Conservation (phyloP, 148 eudicot species). For the Vaccinium darrowii region DNA sequence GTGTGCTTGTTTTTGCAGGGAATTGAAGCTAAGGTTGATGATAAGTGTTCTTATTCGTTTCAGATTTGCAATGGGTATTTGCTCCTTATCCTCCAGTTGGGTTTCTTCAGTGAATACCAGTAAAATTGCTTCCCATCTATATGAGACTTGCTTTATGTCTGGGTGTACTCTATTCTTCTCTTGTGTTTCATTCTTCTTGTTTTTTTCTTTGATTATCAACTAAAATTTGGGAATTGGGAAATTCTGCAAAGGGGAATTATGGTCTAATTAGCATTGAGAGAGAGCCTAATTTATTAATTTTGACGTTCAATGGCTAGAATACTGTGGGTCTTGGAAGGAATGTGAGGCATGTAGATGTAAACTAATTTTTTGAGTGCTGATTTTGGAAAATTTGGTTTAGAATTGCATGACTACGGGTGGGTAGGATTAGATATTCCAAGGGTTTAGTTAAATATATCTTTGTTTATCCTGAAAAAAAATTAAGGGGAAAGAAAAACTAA, state of each 20-base stretch:
- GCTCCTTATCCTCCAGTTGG: constrained; percentile 16
- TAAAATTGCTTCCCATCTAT: background rate
- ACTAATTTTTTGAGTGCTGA: background rate
- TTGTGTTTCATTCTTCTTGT: constrained; percentile 20
- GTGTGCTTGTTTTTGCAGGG: background rate
- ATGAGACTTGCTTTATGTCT: constrained; percentile 19
- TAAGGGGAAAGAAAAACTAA: background rate
- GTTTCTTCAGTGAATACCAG: background rate
- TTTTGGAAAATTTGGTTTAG: background rate
- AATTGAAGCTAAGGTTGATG: background rate
- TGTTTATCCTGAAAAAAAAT: background rate
- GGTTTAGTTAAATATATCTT: background rate
- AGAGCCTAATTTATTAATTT: background rate
- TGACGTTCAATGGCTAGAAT: constrained; percentile 9
- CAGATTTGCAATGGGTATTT: constrained; percentile 11
- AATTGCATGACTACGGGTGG: background rate
- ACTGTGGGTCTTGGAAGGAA: constrained; percentile 4
- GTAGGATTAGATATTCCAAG: background rate
- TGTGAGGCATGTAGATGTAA: background rate
- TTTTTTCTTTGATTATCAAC: constrained; percentile 22
- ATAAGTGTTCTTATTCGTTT: background rate
- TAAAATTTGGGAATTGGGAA: constrained; percentile 1
- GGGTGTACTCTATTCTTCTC: constrained; percentile 12
- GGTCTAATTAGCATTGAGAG: background rate
- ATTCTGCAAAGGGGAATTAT: background rate